phyloP scores from a whole-genome alignment of 192 early-diverging fungal genomes.

The Backusella luteola region DNA sequence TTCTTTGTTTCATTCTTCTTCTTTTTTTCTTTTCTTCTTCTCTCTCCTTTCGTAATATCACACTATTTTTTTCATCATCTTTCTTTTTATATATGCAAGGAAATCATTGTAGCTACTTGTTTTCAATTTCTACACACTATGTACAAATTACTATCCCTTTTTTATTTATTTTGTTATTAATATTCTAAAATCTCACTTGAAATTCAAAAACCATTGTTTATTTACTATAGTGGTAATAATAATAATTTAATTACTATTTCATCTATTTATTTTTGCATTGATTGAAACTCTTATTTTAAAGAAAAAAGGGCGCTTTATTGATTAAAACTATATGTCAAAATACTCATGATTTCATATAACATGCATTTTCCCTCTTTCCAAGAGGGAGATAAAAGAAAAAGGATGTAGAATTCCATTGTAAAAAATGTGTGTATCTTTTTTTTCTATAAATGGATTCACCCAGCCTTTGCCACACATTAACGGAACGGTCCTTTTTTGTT shows the following conservation, averaged over 20 bases:
- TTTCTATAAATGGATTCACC: slow-evolving; percentile 2
- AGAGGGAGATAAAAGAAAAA: not conserved
- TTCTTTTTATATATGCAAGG: slow-evolving; percentile 1
- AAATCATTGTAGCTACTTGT: slow-evolving; percentile 1
- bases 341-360: not conserved
- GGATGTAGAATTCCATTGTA: not conserved
- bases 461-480: not conserved
- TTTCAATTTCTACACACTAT: slow-evolving; percentile 7
- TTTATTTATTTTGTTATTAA: not conserved
- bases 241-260: not conserved
- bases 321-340: not conserved
- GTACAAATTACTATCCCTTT: not conserved
- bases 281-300: not conserved
- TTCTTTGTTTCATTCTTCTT: not conserved
- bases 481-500: not conserved
- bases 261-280: not conserved
- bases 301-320: not conserved
- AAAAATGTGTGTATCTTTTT: not conserved
- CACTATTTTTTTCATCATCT: not conserved
- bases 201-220: not conserved
- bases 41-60: slow-evolving; percentile 8
- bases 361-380: not conserved
- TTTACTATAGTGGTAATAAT: not conserved
- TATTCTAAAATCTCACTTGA: not conserved
- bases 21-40: not conserved